A percentile compares a stretch with the other conserved stretches of the same genome.
Conservation (phyloP, 228 moss, liverwort and hornwort genomes). For the Sphagnum magellanicum region DNA sequence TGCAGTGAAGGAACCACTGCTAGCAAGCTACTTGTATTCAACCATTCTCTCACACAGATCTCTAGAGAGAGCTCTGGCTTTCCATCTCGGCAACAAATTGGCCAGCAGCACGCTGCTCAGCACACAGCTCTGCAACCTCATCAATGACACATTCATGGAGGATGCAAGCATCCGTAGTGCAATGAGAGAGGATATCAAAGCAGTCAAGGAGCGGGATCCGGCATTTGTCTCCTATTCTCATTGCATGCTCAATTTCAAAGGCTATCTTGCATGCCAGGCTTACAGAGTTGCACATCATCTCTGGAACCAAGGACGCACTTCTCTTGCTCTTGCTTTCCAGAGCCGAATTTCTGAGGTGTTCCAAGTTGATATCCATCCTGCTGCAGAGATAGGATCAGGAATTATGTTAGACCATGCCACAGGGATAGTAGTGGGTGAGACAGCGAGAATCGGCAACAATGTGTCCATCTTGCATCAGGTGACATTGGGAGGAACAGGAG, state of each 20-base stretch:
- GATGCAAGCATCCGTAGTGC: conserved; percentile 42
- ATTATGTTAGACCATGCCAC: conserved; percentile 57
- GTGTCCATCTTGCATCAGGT: conserved; percentile 63
- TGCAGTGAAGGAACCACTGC: conserved; percentile 38
- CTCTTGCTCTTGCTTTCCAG: conserved; percentile 47
- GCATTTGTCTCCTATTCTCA: conserved; percentile 41
- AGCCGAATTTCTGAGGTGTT: conserved; percentile 53
- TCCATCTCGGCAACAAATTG: conserved; percentile 64
- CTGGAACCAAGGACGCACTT: conserved; percentile 50
- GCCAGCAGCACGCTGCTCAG: conserved; percentile 44
- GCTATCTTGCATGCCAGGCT: conserved; percentile 47
- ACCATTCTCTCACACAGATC: conserved; percentile 50
- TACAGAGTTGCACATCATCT: conserved; percentile 46
- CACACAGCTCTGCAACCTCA: conserved; percentile 48
- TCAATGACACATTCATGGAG: conserved; percentile 55
- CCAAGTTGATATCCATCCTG: conserved; percentile 57
- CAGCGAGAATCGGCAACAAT: conserved; percentile 45
- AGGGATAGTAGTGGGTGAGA: conserved; percentile 51
- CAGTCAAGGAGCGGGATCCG: conserved; percentile 52
- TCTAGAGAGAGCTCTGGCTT: conserved; percentile 54
- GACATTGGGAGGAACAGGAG: conserved; percentile 48
- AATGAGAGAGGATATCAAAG: conserved; percentile 42
- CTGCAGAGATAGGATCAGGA: conserved; percentile 50
- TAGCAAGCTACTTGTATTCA: conserved; percentile 59
- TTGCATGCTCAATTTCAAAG: conserved; percentile 55